These are phyloP conservation scores for Plectosphaerella sp. DNA, from an alignment of 2,329 filamentous ascomycete genomes.

Conservation along the genomic window DNA sequence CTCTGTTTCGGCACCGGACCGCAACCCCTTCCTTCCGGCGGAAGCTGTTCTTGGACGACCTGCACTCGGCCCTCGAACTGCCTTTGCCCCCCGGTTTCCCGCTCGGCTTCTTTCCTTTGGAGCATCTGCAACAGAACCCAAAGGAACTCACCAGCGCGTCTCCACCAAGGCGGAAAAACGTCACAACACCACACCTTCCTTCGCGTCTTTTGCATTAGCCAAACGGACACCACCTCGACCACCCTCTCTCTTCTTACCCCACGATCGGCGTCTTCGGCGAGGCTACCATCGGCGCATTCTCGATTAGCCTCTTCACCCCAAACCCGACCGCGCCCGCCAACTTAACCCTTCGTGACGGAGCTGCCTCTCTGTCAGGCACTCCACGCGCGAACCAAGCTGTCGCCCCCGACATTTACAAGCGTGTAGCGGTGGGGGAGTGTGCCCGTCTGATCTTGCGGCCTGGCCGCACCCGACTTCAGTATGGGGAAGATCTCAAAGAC, in stretches of 20 bases:
- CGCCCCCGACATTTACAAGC: constrained; percentile 30
- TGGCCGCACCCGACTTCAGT: constrained; percentile 51
- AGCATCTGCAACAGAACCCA: neutral
- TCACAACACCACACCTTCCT: neutral
- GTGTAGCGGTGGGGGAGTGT: constrained; percentile 56
- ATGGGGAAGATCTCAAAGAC: constrained; percentile 68
- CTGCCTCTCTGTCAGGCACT: constrained; percentile 26
- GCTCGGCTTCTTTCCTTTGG: neutral
- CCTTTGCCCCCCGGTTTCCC: constrained; percentile 7
- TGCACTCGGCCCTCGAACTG: constrained; percentile 32
- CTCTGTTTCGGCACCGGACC: too few species aligned
- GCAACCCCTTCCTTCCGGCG: constrained; percentile 8
- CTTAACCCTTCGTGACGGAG: constrained; percentile 13
- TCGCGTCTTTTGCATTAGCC: neutral
- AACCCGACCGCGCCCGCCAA: neutral
- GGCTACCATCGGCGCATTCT: constrained; percentile 2
- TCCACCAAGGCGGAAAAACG: neutral
- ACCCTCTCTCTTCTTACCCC: neutral
- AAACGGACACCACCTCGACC: constrained; percentile 3
- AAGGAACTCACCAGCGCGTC: too few species aligned
- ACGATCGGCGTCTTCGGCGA: constrained; percentile 9
- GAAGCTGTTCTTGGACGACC: constrained; percentile 33
- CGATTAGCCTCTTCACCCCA: neutral
- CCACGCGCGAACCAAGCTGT: constrained; percentile 31
- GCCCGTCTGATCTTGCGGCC: constrained; percentile 43